phyloP scores from a whole-genome alignment of 1,284 basidiomycete genomes.

The Ganoderma lucidum region DNA sequence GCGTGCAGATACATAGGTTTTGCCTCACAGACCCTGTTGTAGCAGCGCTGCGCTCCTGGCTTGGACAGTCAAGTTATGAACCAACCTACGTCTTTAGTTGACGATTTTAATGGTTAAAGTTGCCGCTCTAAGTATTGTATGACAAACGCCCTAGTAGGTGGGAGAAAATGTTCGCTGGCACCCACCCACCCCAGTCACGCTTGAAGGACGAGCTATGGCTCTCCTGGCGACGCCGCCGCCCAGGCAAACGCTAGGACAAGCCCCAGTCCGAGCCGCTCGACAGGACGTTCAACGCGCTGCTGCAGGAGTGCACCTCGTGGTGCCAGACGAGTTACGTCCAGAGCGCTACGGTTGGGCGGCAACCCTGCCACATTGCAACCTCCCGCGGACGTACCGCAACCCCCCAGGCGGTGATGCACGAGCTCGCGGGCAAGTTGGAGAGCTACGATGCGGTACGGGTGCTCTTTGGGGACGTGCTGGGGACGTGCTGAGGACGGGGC shows the following conservation, averaged over 20 bases:
- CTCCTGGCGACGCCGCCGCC: background rate
- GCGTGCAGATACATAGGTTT: too few relatives aligned
- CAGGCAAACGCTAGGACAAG: background rate
- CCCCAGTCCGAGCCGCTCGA: background rate
- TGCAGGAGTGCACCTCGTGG: background rate
- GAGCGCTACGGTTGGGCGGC: background rate
- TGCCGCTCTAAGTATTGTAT: too few relatives aligned
- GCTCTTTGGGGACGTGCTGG: slow-evolving; percentile 1
- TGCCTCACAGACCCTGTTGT: too few relatives aligned
- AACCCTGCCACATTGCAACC: background rate
- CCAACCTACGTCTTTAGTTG: too few relatives aligned
- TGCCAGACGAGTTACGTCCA: background rate
- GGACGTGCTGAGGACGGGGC: background rate
- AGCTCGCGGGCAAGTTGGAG: slow-evolving; percentile 5
- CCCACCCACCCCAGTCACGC: too few relatives aligned
- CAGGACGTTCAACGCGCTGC: background rate
- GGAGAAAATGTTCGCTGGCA: too few relatives aligned
- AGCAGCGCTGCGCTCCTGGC: too few relatives aligned
- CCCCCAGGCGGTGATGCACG: background rate
- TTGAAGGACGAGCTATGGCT: background rate
- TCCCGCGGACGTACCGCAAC: background rate
- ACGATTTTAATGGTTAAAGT: too few relatives aligned
- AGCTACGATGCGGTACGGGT: background rate
- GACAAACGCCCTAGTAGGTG: too few relatives aligned
- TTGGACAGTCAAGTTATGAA: too few relatives aligned